Evolutionary conservation across 768 basidiomycete species (phyloP), one percentile per base, ranked within the genome.

Genomic region (Pulveroboletus ravenelii): DNA sequence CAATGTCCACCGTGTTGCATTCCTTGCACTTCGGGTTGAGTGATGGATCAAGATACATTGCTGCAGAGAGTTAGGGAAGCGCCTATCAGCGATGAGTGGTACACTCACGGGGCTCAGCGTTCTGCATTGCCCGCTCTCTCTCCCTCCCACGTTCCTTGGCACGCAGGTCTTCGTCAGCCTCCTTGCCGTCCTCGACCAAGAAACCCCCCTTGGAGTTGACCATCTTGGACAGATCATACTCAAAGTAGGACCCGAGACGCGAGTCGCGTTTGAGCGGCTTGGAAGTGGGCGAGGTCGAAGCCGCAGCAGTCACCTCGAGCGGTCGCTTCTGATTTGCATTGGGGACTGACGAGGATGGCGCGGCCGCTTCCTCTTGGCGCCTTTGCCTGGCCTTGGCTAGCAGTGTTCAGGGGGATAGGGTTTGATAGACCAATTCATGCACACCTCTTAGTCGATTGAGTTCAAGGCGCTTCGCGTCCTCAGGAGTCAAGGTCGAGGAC

Each of bases 201-300:
- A 97, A 99, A 1, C 96, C 96, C 45, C 95, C 96, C 65, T 93
- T 89, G 8, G 93, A 87, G 67, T 99, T 97, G 62, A 93, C 86
- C 84, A 97, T 89, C 75, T 96, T 97, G 12, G 89, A 89, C 13
- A 97, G 70, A 67, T 97, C 94, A 80, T 96, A 98, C 57, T 98
- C 95, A 57, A 95, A 95, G 72, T 97, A 97, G 42, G 82, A 89
- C 25, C 92, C 95, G 10, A 93, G 74, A 31, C 89, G 80, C 12
- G 84, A 78, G 58, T 93, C 89, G 7, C 87, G 81, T 61, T 81
- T 80, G 48, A 92, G 71, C 2, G 67, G 66, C 47, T 73, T 76
- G 48, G 75, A 72, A 5, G 87, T 86, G 2, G 85, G 80, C 15
- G 83, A 82, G 12, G 72, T 77, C 25, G 84, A 81, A 7, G 66